Evolutionary conservation across 441 rosid genomes (phyloP), one percentile per base, ranked within the genome.

Genomic region (Corymbia calophylla): DNA sequence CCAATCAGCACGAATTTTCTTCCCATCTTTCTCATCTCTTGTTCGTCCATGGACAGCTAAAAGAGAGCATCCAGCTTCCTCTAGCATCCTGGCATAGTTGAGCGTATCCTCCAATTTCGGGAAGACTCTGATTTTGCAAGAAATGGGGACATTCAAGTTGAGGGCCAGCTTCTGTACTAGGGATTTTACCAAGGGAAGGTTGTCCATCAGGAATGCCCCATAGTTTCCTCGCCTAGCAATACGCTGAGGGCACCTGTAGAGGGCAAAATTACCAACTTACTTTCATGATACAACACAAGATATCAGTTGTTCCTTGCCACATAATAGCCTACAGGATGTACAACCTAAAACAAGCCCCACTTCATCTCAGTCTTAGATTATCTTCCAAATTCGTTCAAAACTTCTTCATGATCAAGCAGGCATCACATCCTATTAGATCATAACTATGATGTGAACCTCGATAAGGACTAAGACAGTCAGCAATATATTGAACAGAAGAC

Each of bases 181-280:
- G 53, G 98, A 94, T 91, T 96, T 95, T 87, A 96, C 96, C 15
- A 97, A 93, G 62, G 97, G 98, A 90, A 98, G 98, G 77, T 98
- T 95, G 91, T 98, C 99, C 99, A 98, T 98, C 88, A 98, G 82
- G 91, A 98, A 98, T 44, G 99, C 99, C 89, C 99, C 99, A 62
- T 97, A 98, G 86, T 97, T 86, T 32, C 99, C 98, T 58, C 97
- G 92, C 92, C 92, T 93, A 4, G 99, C 99, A 87, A 98, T 94
- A 53, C 97, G 98, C 90, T 98, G 98, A 87, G 99, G 99, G 90
- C 99, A 98, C 88, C 99, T 98, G 92, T 80, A 93, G 21, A 86
- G 51, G 44, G 84, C 51, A 21, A 53, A 53, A 2, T 47, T 58
- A 86, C 64, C 68, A 32, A 31, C 51, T 53, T n/a, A 21, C 10